A percentile compares a stretch with the other conserved stretches of the same genome.
Conservation (phyloP, 108 stramenopile genomes). For the Cyclostephanos tholiformis region DNA sequence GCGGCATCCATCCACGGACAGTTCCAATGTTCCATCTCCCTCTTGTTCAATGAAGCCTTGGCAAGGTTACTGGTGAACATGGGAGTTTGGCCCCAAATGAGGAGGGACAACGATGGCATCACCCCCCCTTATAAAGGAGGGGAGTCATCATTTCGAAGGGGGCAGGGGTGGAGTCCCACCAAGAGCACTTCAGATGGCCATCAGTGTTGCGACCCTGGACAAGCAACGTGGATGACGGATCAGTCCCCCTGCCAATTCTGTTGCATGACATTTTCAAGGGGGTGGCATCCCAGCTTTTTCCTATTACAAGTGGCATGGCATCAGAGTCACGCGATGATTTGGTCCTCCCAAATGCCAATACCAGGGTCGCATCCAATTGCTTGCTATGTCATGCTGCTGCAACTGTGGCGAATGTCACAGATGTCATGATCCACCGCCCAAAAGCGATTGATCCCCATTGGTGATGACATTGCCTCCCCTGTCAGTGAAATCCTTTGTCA, state of each 20-base stretch:
- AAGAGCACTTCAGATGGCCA: constrained; percentile 39
- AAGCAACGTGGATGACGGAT: constrained; percentile 29
- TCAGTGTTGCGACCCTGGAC: constrained; percentile 25
- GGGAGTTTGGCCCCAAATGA: constrained; percentile 31
- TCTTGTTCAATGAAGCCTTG: constrained; percentile 86
- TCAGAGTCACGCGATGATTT: no score
- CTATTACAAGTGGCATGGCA: constrained; percentile 57
- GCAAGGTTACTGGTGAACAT: constrained; percentile 63
- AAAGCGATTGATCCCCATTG: constrained; percentile 57
- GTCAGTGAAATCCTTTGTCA: constrained; percentile 10
- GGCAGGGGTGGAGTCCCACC: constrained; percentile 87
- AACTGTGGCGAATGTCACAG: no score
- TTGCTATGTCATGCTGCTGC: constrained; percentile 64
- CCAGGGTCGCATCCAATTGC: constrained; percentile 92
- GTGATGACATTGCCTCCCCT: constrained; percentile 56
- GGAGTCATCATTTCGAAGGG: constrained; percentile 19
- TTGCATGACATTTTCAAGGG: constrained; percentile 56
- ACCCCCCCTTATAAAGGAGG: constrained; percentile 16
- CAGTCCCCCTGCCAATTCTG: no score
- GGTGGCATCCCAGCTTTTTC: constrained; percentile 82
- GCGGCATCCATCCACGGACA: constrained; percentile 96
- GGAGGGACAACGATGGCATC: constrained; percentile 22
- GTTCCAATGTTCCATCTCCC: constrained; percentile 96
- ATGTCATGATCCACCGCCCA: constrained; percentile 41
- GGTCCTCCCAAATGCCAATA: constrained; percentile 49